phyloP scores from a whole-genome alignment of 306 rosid species.

The Gynostemma pentaphyllum region DNA sequence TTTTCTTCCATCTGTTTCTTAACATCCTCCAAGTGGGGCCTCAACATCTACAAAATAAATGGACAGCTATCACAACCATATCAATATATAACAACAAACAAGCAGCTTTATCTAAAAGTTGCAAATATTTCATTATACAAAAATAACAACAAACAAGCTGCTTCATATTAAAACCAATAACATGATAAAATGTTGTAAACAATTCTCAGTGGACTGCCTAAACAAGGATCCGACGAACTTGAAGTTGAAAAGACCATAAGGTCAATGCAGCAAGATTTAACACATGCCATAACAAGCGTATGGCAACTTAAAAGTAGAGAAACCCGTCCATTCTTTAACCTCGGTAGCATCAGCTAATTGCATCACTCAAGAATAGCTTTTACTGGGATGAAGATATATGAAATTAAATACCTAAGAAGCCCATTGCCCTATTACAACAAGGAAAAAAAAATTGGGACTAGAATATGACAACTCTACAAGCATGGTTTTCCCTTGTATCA shows the following conservation, averaged over 20 bases:
- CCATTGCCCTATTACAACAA: background rate
- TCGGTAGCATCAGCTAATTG: background rate
- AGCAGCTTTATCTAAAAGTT: too few species aligned
- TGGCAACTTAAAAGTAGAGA: background rate
- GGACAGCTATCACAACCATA: background rate
- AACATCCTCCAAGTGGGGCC: slow-evolving; percentile 57
- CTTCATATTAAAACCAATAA: background rate
- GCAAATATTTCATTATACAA: background rate
- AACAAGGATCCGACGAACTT: background rate
- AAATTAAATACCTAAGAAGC: background rate
- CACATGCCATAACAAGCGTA: background rate
- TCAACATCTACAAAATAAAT: slow-evolving; percentile 47
- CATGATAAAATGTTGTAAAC: background rate
- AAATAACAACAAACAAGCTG: slow-evolving; percentile 4
- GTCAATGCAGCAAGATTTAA: background rate
- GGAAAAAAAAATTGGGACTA: background rate
- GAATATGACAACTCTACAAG: background rate
- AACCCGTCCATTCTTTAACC: background rate
- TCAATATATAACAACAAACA: too few species aligned
- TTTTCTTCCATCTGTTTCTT: slow-evolving; percentile 37
- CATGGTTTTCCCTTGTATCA: background rate
- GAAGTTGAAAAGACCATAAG: background rate
- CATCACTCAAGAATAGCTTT: background rate
- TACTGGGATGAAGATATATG: background rate
- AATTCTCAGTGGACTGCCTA: background rate